Evolutionary conservation across 2,329 filamentous ascomycete genomes (phyloP).

Genomic region (Pseudogymnoascus sp.): DNA sequence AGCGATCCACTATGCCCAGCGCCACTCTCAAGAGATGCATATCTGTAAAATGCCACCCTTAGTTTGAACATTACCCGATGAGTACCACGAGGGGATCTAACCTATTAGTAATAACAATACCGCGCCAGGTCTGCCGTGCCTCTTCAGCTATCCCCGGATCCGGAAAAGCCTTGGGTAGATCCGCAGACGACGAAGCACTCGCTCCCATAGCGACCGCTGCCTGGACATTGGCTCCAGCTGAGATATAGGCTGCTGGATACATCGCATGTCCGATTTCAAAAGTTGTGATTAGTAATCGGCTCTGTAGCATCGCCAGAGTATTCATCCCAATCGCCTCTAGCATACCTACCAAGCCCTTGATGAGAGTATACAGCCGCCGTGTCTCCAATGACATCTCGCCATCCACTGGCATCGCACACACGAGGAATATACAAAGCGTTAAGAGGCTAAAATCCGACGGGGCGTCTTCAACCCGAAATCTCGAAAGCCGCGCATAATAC

Average conservation of each 20-base stretch:
- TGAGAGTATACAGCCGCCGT: not conserved
- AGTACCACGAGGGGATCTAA: not conserved
- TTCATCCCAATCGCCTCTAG: not conserved
- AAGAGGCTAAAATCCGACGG: not conserved
- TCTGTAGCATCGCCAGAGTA: not conserved
- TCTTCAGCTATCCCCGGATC: not conserved
- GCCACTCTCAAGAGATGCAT: not conserved
- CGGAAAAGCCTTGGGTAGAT: not conserved
- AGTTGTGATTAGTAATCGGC: not conserved
- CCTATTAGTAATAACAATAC: not conserved
- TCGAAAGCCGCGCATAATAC: not conserved
- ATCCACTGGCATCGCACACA: not conserved
- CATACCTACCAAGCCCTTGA: not conserved
- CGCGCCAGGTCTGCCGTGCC: not conserved
- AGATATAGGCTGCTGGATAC: not conserved
- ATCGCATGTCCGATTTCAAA: not conserved
- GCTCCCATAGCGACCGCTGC: not conserved
- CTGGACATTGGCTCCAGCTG: not conserved
- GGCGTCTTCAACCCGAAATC: not conserved
- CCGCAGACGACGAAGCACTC: not conserved
- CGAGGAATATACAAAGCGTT: not conserved
- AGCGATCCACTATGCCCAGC: not conserved
- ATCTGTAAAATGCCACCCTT: not conserved
- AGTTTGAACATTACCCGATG: not conserved
- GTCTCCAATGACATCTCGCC: not conserved